A percentile compares a stretch with the other conserved stretches of the same genome.
These are phyloP conservation scores for Basidiobolus meristosporus DNA, from an alignment of 371 early-diverging fungal genomes.

Conservation along the genomic window DNA sequence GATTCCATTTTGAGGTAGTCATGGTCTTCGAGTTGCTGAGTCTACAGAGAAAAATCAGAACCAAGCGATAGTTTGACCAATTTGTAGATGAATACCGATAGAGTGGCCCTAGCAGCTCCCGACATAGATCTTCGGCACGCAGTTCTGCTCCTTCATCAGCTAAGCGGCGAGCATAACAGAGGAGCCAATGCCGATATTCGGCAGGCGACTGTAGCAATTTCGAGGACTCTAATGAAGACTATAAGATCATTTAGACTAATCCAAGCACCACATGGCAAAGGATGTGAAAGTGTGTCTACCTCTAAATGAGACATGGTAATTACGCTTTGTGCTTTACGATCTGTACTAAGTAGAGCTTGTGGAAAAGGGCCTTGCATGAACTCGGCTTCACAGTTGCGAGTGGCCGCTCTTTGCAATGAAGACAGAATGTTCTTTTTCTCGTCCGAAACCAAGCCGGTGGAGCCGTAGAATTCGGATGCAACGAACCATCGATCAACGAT, in stretches of 20 bases:
- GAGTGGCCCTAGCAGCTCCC: slow-evolving; percentile 38
- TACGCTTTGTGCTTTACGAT: neutral
- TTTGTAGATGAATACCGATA: slow-evolving; percentile 12
- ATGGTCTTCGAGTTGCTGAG: neutral
- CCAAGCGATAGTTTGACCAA: neutral
- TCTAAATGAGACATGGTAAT: slow-evolving; percentile 11
- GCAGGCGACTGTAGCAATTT: slow-evolving; percentile 30
- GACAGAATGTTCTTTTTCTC: neutral
- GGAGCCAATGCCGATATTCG: slow-evolving; percentile 42
- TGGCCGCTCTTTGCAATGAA: neutral
- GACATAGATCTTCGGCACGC: slow-evolving; percentile 45
- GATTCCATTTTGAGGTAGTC: neutral
- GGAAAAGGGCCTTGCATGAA: neutral
- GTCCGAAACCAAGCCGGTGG: neutral
- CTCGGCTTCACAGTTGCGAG: slow-evolving; percentile 1
- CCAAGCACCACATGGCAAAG: neutral
- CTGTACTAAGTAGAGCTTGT: slow-evolving; percentile 1
- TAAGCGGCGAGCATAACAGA: slow-evolving; percentile 42
- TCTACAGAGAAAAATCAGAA: neutral
- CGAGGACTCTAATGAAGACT: slow-evolving; percentile 39
- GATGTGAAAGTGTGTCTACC: slow-evolving; percentile 5
- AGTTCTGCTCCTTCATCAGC: slow-evolving; percentile 37
- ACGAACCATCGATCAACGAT: slow-evolving; percentile 36
- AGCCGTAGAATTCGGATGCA: neutral
- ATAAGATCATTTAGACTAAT: slow-evolving; percentile 1